phyloP scores from a whole-genome alignment of 805 yeast species.

The Suhomyces faveliae region DNA sequence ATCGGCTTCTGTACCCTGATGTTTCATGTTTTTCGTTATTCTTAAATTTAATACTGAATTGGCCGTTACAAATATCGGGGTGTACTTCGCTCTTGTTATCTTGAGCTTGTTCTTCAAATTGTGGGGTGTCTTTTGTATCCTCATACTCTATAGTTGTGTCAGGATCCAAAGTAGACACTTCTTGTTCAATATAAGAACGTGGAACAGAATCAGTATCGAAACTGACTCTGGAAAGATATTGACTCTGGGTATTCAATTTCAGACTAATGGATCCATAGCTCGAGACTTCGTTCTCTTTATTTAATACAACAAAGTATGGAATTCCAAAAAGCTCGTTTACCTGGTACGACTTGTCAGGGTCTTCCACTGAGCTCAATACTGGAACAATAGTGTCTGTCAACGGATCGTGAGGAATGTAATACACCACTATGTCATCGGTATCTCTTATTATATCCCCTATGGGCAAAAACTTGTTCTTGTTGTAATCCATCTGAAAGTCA shows the following conservation, averaged over 20 bases:
- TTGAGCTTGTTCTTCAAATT: not conserved
- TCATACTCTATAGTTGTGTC: slow-evolving; percentile 24
- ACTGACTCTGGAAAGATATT: not conserved
- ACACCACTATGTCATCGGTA: slow-evolving; percentile 65
- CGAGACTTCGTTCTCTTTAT: slow-evolving; percentile 44
- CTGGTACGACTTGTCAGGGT: slow-evolving; percentile 34
- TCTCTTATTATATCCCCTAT: slow-evolving; percentile 63
- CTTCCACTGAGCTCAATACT: slow-evolving; percentile 47
- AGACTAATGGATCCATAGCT: slow-evolving; percentile 58
- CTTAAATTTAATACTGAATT: slow-evolving; percentile 41
- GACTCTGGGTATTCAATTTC: slow-evolving; percentile 36
- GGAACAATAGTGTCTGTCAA: slow-evolving; percentile 50
- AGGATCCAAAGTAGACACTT: not conserved
- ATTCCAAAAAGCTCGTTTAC: slow-evolving; percentile 59
- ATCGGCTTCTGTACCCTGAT: slow-evolving; percentile 1
- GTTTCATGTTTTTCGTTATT: not conserved
- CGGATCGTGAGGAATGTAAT: slow-evolving; percentile 50
- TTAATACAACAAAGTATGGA: slow-evolving; percentile 70
- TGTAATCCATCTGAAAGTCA: slow-evolving; percentile 60
- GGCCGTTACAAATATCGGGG: slow-evolving; percentile 35
- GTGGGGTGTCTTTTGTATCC: slow-evolving; percentile 24
- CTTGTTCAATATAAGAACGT: not conserved
- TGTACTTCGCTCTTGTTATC: slow-evolving; percentile 13
- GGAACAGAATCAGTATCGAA: not conserved
- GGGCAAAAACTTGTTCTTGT: slow-evolving; percentile 57